Percentiles rank a stretch among this genome's conserved stretches.
phyloP scores from a whole-genome alignment of 2,329 filamentous ascomycete genomes.

The Monosporascus sp. region DNA sequence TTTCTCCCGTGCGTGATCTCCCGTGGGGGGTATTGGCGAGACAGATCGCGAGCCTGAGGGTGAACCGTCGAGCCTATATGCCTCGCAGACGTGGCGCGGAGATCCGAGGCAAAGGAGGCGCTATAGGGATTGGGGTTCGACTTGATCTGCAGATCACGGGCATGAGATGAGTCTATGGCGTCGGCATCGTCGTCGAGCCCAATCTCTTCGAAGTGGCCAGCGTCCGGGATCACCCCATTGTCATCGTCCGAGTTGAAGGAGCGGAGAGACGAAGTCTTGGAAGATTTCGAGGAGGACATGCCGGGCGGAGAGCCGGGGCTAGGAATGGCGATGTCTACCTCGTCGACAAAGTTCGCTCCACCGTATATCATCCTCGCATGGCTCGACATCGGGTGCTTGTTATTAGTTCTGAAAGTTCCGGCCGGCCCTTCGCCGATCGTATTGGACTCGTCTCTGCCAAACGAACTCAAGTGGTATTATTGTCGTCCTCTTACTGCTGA shows the following conservation, averaged over 20 bases:
- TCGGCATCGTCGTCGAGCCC: slow-evolving; percentile 68
- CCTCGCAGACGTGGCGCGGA: slow-evolving; percentile 28
- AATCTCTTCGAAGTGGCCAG: slow-evolving; percentile 89
- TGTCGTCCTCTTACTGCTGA: not conserved
- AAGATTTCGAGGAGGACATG: slow-evolving; percentile 78
- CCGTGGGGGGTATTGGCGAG: slow-evolving; percentile 24
- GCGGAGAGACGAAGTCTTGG: slow-evolving; percentile 82
- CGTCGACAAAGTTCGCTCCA: slow-evolving; percentile 26
- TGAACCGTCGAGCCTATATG: slow-evolving; percentile 22
- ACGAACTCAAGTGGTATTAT: not conserved
- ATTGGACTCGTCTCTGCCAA: not conserved
- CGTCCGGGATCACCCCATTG: slow-evolving; percentile 63
- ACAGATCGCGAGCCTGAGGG: slow-evolving; percentile 23
- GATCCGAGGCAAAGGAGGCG: slow-evolving; percentile 38
- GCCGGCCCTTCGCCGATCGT: not conserved
- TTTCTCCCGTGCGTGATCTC: slow-evolving; percentile 25
- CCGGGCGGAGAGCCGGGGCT: slow-evolving; percentile 67
- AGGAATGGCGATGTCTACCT: slow-evolving; percentile 32
- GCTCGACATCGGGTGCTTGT: slow-evolving; percentile 8
- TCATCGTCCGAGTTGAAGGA: slow-evolving; percentile 72
- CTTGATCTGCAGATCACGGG: slow-evolving; percentile 31
- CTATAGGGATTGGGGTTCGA: slow-evolving; percentile 43
- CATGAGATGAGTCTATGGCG: slow-evolving; percentile 26
- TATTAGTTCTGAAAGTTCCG: not conserved
- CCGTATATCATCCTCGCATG: slow-evolving; percentile 36